A percentile compares a stretch with the other conserved stretches of the same genome.
phyloP scores from a whole-genome alignment of 1,284 basidiomycete genomes.

The Tranzscheliella williamsii region DNA sequence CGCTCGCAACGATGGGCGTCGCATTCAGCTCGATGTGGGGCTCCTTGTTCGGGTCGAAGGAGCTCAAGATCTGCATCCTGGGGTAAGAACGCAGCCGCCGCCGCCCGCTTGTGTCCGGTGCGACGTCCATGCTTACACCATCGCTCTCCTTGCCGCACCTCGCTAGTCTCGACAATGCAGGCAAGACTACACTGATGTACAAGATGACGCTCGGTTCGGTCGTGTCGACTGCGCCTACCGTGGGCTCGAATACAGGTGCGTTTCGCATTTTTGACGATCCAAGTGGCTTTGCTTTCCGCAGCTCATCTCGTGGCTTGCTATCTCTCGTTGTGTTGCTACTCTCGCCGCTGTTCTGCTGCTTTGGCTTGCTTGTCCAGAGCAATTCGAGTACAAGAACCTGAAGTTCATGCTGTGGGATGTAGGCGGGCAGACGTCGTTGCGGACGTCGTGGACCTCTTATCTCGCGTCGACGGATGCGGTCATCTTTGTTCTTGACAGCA shows the following conservation, averaged over 20 bases:
- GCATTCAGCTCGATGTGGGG: constrained; percentile 62
- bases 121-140: too few relatives aligned
- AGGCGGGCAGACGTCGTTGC: constrained; percentile 64
- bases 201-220: constrained; percentile 65
- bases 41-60: constrained; percentile 63
- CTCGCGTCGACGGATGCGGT: constrained; percentile 63
- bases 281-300: not conserved
- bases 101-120: too few relatives aligned
- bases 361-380: constrained; percentile 9
- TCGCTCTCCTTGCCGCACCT: too few relatives aligned
- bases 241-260: constrained; percentile 62
- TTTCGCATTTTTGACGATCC: not conserved
- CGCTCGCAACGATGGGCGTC: constrained; percentile 50
- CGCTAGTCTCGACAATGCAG: constrained; percentile 63
- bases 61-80: constrained; percentile 63
- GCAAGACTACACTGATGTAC: constrained; percentile 65
- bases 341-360: not conserved
- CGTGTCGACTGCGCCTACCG: constrained; percentile 65
- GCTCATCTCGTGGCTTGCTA: not conserved
- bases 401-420: constrained; percentile 64
- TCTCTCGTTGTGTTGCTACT: too few relatives aligned
- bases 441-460: constrained; percentile 63
- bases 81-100: too few relatives aligned
- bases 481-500: constrained; percentile 65
- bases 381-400: constrained; percentile 64